Conservation (phyloP, 1,284 basidiomycete species). For the Pascua sp. region DNA sequence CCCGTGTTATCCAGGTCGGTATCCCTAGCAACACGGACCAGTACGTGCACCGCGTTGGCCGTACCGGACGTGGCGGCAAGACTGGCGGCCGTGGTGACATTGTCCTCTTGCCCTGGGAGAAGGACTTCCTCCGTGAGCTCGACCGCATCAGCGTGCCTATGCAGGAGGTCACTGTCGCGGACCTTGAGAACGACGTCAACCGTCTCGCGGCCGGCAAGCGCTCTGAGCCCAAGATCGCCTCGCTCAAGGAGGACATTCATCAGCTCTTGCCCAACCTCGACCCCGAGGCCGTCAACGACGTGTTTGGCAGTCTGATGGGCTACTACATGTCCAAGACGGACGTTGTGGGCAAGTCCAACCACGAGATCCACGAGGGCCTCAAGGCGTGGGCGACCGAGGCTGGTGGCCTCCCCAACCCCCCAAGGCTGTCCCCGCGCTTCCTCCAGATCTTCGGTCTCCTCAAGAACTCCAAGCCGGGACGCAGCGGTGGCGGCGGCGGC, state of each 20-base stretch:
- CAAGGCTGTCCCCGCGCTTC: conserved; percentile 56
- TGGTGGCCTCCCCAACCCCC: conserved; percentile 55
- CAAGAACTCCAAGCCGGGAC: not conserved
- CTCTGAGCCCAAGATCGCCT: conserved; percentile 15
- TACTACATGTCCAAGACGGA: conserved; percentile 64
- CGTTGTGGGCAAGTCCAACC: conserved; percentile 54
- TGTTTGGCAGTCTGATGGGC: conserved; percentile 69
- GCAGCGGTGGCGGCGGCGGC: conserved; percentile 2
- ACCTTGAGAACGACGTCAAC: conserved; percentile 56
- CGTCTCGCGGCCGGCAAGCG: conserved; percentile 51
- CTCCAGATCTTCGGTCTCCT: conserved; percentile 44
- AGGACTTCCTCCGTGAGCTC: conserved; percentile 67
- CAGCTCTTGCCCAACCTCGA: conserved; percentile 54
- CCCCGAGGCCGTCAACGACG: conserved; percentile 59
- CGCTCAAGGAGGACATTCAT: conserved; percentile 49
- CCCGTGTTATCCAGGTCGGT: conserved; percentile 90
- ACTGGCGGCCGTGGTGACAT: conserved; percentile 77
- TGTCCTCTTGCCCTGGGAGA: conserved; percentile 79
- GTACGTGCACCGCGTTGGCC: conserved; percentile 88
- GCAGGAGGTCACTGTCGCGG: conserved; percentile 57
- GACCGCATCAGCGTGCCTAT: conserved; percentile 62
- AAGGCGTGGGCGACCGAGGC: conserved; percentile 64
- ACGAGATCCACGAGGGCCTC: conserved; percentile 60
- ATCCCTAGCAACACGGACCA: conserved; percentile 67
- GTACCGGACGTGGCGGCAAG: conserved; percentile 75